Conservation (phyloP, 2,329 filamentous ascomycete genomes). For the Fusarium sp. region DNA sequence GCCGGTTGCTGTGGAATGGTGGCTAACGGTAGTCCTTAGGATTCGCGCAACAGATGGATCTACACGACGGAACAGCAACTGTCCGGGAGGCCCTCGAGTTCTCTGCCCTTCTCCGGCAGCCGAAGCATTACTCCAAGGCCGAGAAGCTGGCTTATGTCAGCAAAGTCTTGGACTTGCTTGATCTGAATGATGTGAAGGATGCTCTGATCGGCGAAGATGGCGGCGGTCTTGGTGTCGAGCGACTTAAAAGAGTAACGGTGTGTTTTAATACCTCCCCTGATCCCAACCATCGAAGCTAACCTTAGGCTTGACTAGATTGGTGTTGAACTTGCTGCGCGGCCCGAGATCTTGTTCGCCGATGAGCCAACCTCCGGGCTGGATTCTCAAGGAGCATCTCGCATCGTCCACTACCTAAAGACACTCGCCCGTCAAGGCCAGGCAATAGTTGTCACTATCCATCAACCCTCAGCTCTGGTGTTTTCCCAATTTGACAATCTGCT, state of each 20-base stretch:
- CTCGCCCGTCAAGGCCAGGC: neutral
- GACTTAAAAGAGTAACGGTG: neutral
- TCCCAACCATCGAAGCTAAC: neutral
- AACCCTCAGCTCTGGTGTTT: neutral
- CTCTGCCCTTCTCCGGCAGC: neutral
- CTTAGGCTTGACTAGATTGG: neutral
- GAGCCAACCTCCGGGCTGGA: neutral
- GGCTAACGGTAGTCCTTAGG: neutral
- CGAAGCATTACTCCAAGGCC: neutral
- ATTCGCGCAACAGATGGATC: neutral
- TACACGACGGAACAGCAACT: neutral
- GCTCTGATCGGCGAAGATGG: neutral
- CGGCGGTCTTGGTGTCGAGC: neutral
- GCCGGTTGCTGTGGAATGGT: fast-evolving
- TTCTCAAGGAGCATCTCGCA: neutral
- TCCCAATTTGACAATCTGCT: neutral
- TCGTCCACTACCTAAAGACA: neutral
- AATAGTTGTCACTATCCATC: neutral
- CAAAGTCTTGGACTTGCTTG: neutral
- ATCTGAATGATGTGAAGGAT: neutral
- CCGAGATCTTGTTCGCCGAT: neutral
- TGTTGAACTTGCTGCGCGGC: neutral
- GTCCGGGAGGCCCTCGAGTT: neutral
- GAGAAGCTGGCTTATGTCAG: neutral
- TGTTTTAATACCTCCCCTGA: fast-evolving